A percentile compares a stretch with the other conserved stretches of the same genome.
These are phyloP conservation scores for Smittium mucronatum DNA, from an alignment of 371 early-diverging fungal species.

Conservation along the genomic window DNA sequence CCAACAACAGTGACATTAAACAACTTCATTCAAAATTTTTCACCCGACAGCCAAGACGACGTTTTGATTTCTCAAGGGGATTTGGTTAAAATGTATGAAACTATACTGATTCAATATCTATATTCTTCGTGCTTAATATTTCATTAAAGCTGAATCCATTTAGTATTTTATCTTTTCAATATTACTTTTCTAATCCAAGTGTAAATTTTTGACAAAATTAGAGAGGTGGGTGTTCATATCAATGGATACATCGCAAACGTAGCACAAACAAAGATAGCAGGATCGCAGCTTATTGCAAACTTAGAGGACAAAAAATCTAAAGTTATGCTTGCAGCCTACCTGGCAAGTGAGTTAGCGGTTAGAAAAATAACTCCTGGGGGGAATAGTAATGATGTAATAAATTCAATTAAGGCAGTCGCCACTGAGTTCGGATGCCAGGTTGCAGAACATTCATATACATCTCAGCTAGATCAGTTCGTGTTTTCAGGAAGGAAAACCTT, in stretches of 20 bases:
- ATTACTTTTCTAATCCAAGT: no score
- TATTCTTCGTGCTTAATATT: not conserved
- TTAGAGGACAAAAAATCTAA: constrained; percentile 54
- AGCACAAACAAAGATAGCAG: constrained; percentile 72
- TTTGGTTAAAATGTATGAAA: constrained; percentile 68
- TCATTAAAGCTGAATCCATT: not conserved
- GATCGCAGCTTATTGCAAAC: constrained; percentile 23
- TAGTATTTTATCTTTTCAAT: not conserved
- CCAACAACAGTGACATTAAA: constrained; percentile 78
- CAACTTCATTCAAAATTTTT: constrained; percentile 57
- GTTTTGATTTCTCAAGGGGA: constrained; percentile 50
- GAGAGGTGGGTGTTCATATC: constrained; percentile 81
- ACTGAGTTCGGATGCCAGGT: constrained; percentile 70
- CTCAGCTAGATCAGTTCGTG: constrained; percentile 68
- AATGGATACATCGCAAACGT: constrained; percentile 81
- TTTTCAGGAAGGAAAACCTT: constrained; percentile 61
- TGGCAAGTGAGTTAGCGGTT: constrained; percentile 57
- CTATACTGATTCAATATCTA: no score
- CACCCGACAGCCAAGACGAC: constrained; percentile 48
- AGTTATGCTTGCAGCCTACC: constrained; percentile 73
- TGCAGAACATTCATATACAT: constrained; percentile 70
- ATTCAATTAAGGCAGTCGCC: constrained; percentile 60
- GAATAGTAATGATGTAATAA: constrained; percentile 59
- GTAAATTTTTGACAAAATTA: no score
- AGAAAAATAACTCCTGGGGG: constrained; percentile 74